phyloP scores from a whole-genome alignment of 23 red algal species.

The Rhodosorus marinus region DNA sequence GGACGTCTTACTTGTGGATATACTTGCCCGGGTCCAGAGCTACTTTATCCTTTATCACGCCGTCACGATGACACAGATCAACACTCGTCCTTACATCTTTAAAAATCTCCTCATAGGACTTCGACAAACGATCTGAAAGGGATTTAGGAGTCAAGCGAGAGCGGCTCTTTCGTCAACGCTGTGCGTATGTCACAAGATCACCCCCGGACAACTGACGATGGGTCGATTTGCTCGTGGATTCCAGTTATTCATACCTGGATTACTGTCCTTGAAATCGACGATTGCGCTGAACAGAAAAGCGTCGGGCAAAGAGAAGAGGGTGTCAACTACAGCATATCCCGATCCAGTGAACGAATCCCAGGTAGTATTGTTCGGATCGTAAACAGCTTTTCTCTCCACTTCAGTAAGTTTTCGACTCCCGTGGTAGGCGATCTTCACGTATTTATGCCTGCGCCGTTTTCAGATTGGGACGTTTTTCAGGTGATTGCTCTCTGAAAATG shows the following conservation, averaged over 20 bases:
- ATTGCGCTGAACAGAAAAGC: conserved; percentile 75
- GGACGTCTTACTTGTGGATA: too few relatives aligned
- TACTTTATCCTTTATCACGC: conserved; percentile 71
- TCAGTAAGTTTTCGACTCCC: conserved; percentile 58
- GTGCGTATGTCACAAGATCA: too few relatives aligned
- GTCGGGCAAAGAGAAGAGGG: conserved; percentile 92
- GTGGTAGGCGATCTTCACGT: conserved; percentile 88
- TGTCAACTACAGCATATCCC: conserved; percentile 72
- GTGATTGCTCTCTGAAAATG: too few relatives aligned
- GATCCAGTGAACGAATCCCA: conserved; percentile 56
- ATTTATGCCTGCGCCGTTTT: too few relatives aligned
- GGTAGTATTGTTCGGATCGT: conserved; percentile 38
- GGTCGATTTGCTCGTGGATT: neutral
- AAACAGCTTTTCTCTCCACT: conserved; percentile 52
- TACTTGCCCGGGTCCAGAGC: conserved; percentile 34
- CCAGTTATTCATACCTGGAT: too few relatives aligned
- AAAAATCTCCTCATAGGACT: conserved; percentile 56
- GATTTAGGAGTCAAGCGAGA: too few relatives aligned
- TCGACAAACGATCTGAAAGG: conserved; percentile 17
- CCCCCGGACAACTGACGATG: too few relatives aligned
- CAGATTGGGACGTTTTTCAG: too few relatives aligned
- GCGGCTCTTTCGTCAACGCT: too few relatives aligned
- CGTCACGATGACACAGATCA: conserved; percentile 98
- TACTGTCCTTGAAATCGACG: conserved; percentile 53
- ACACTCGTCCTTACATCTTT: conserved; percentile 66